These are phyloP conservation scores for Trypanosoma boissoni DNA, from an alignment of 208 protist genomes.

Conservation along the genomic window DNA sequence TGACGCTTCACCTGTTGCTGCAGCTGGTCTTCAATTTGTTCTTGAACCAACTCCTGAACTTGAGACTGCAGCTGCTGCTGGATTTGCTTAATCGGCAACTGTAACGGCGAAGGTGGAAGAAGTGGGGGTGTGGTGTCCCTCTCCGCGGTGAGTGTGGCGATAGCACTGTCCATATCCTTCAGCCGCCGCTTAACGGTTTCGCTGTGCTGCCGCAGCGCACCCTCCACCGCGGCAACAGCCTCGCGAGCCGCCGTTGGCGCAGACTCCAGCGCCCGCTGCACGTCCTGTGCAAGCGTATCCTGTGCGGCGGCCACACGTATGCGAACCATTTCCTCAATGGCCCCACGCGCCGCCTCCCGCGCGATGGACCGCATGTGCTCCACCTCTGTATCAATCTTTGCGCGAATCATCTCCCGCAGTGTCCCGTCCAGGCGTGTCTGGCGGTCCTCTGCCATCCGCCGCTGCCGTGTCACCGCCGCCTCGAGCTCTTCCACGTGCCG, in stretches of 20 bases:
- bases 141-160: conserved; percentile 4
- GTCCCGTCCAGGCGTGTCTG: conserved; percentile 30
- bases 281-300: conserved; percentile 40
- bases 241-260: neutral
- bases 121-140: too few relatives aligned
- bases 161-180: conserved; percentile 14
- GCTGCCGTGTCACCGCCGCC: conserved; percentile 34
- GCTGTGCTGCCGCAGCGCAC: conserved; percentile 30
- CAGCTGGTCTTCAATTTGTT: neutral
- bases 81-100: too few relatives aligned
- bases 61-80: conserved; percentile 1
- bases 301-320: conserved; percentile 50
- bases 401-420: conserved; percentile 54
- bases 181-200: conserved; percentile 19
- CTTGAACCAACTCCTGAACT: too few relatives aligned
- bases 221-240: conserved; percentile 23
- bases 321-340: conserved; percentile 57
- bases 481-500: conserved; percentile 63
- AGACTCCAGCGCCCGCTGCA: conserved; percentile 42
- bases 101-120: too few relatives aligned
- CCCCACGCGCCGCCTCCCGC: conserved; percentile 63
- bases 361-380: conserved; percentile 69
- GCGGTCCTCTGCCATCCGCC: conserved; percentile 45
- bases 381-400: conserved; percentile 54
- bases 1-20: too few relatives aligned